Conservation (phyloP, 2,329 filamentous ascomycete genomes). For the Pseudocercospora fuligena region DNA sequence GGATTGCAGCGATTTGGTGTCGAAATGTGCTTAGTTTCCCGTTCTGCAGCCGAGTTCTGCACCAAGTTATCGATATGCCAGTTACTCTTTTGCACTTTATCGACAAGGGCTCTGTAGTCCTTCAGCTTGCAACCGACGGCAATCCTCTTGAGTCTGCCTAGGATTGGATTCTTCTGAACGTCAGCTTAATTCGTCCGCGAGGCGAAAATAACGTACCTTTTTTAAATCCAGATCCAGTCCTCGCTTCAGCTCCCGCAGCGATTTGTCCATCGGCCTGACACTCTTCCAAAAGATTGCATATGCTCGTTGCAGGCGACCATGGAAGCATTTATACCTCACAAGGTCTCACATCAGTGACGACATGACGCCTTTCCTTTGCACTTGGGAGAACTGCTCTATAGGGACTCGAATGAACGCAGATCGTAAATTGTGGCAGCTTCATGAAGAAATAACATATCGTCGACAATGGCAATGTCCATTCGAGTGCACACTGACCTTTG, state of each 20-base stretch:
- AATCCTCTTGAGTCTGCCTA: background rate
- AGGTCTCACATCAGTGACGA: background rate
- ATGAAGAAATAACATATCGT: background rate
- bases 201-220: background rate
- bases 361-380: background rate
- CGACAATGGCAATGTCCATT: background rate
- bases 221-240: background rate
- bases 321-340: background rate
- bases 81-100: background rate
- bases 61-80: background rate
- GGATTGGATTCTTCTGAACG: background rate
- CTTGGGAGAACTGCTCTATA: background rate
- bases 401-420: background rate
- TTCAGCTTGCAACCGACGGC: background rate
- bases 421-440: background rate
- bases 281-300: slow-evolving; percentile 1
- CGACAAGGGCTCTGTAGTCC: background rate
- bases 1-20: background rate
- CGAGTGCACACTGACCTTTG: background rate
- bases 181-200: background rate
- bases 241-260: background rate
- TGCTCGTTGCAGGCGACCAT: background rate
- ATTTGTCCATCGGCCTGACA: background rate
- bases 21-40: background rate
- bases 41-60: background rate